A percentile compares a stretch with the other conserved stretches of the same genome.
Conservation (phyloP, 129 eudicot genomes). For the Scalesia atractyloides region DNA sequence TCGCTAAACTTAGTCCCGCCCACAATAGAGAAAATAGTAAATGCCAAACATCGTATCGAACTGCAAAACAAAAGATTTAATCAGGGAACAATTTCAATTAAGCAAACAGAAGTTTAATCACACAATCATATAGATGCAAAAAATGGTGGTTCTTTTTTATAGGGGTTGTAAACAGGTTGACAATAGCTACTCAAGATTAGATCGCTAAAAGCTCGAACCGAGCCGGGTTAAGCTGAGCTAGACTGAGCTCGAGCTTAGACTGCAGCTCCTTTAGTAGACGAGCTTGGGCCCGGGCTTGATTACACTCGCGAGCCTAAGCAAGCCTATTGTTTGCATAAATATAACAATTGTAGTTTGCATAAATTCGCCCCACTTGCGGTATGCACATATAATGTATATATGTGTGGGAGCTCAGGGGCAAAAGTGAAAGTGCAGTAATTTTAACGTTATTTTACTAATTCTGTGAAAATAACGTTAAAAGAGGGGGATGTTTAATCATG, state of each 20-base stretch:
- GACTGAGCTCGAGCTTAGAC: background rate
- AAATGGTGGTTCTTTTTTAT: background rate
- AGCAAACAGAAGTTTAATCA: background rate
- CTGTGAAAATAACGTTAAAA: too few relatives aligned
- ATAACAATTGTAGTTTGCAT: background rate
- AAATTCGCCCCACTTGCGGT: too few relatives aligned
- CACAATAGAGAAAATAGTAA: constrained; percentile 66
- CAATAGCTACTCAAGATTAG: background rate
- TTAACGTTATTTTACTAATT: too few relatives aligned
- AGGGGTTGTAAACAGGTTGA: background rate
- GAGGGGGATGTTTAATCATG: too few relatives aligned
- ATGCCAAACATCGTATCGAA: constrained; percentile 48
- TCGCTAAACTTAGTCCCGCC: constrained; percentile 75
- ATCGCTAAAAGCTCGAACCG: background rate
- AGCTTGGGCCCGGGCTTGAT: background rate
- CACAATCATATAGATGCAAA: background rate
- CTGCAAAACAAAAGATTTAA: constrained; percentile 47
- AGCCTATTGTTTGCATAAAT: background rate
- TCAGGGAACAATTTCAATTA: constrained; percentile 2
- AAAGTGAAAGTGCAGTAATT: too few relatives aligned
- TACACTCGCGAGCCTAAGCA: too few relatives aligned
- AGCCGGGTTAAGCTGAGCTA: background rate
- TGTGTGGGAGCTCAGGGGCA: too few relatives aligned
- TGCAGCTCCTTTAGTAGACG: background rate
- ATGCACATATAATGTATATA: too few relatives aligned